Evolutionary conservation across 768 basidiomycete species (phyloP).

Genomic region (Collybia sp.): DNA sequence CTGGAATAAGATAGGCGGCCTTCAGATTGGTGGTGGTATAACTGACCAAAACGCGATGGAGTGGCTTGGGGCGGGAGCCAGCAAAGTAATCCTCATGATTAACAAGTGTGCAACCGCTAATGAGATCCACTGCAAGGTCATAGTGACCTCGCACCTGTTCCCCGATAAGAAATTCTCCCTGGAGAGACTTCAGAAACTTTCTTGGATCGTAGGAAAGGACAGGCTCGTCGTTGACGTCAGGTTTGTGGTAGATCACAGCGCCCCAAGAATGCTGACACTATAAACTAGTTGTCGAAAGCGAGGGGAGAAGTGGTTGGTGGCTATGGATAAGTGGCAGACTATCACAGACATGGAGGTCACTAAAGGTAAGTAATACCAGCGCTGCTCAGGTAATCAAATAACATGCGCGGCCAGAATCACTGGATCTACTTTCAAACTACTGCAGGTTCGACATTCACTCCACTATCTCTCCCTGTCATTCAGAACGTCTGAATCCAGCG

Average conservation of each 20-base stretch:
- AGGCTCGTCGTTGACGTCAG: conserved; percentile 91
- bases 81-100: conserved; percentile 52
- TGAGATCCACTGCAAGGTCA: conserved; percentile 55
- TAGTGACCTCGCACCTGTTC: conserved; percentile 97
- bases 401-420: conserved; percentile 49
- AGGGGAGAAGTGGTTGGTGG: conserved; percentile 81
- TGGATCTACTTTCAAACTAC: conserved; percentile 70
- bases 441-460: conserved; percentile 53
- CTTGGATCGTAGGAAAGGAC: conserved; percentile 71
- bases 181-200: conserved; percentile 61
- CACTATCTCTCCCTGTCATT: conserved; percentile 1
- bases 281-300: conserved; percentile 76
- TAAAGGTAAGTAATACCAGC: conserved; percentile 44
- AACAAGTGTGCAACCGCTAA: conserved; percentile 1
- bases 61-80: conserved; percentile 88
- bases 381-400: not conserved
- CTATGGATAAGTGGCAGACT: conserved; percentile 99
- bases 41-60: conserved; percentile 70
- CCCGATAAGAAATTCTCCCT: conserved; percentile 77
- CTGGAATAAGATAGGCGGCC: conserved; percentile 42
- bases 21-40: conserved; percentile 96
- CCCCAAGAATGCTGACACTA: not conserved
- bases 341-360: conserved; percentile 92
- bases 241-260: conserved; percentile 28
- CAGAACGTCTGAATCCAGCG: conserved; percentile 40